phyloP scores from a whole-genome alignment of 2,329 filamentous ascomycete species.

The Cryphonectria japonica region DNA sequence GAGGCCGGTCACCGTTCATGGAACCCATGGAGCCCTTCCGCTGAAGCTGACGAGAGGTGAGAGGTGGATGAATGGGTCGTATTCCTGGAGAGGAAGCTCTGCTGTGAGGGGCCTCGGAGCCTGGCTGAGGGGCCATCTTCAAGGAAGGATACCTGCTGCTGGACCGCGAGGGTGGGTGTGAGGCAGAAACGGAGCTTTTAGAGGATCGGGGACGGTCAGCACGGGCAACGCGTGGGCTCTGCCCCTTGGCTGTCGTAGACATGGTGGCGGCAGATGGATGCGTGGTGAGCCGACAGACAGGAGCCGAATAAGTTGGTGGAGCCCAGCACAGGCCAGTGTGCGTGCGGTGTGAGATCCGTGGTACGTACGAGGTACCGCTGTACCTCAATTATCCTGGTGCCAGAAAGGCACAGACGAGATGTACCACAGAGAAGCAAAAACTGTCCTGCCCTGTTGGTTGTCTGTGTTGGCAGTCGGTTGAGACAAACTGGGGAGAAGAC shows the following conservation, averaged over 20 bases:
- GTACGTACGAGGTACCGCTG: neutral
- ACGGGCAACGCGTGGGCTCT: neutral
- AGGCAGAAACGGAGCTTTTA: conserved; percentile 32
- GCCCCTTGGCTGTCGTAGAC: neutral
- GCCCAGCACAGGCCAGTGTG: neutral
- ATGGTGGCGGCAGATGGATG: neutral
- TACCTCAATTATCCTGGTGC: neutral
- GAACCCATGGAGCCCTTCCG: conserved; percentile 41
- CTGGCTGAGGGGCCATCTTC: conserved; percentile 46
- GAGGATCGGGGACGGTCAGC: neutral
- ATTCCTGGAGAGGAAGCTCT: conserved; percentile 43
- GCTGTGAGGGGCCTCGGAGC: conserved; percentile 48
- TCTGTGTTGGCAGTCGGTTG: neutral
- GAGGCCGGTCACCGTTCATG: conserved; percentile 40
- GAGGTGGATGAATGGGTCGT: conserved; percentile 42
- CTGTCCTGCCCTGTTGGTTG: neutral
- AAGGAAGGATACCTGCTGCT: conserved; percentile 49
- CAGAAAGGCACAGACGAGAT: neutral
- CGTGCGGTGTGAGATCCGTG: conserved; percentile 5
- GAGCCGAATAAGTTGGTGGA: conserved; percentile 3
- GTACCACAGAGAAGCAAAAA: neutral
- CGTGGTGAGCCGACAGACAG: conserved; percentile 6
- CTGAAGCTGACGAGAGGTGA: conserved; percentile 41
- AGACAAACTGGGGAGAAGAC: neutral
- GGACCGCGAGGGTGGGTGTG: conserved; percentile 51